A percentile compares a stretch with the other conserved stretches of the same genome.
phyloP scores from a whole-genome alignment of 306 rosid species.

The Ochetophila trinervis region DNA sequence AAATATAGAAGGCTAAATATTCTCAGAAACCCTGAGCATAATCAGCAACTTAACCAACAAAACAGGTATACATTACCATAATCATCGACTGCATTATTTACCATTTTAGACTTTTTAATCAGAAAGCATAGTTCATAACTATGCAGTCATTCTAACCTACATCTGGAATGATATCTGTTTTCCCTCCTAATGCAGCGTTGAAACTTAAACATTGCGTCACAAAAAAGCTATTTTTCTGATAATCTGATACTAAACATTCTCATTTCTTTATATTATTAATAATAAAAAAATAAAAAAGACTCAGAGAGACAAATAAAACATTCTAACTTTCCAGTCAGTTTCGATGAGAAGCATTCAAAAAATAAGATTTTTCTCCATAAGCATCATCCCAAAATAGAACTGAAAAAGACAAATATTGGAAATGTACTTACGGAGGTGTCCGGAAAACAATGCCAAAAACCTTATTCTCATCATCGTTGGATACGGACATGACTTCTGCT shows the following conservation, averaged over 20 bases:
- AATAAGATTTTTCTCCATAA: neutral
- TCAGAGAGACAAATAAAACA: neutral
- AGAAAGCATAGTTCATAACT: no score
- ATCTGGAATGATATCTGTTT: neutral
- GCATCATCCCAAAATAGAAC: neutral
- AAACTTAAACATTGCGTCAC: neutral
- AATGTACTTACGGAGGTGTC: slow-evolving; percentile 79
- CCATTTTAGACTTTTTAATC: no score
- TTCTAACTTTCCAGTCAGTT: neutral
- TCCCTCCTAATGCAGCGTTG: neutral
- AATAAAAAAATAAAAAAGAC: no score
- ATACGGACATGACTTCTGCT: slow-evolving; percentile 82
- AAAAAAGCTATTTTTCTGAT: neutral
- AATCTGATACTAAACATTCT: neutral
- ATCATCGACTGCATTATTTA: no score
- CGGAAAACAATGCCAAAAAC: slow-evolving; percentile 94
- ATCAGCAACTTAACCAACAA: no score
- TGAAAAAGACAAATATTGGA: neutral
- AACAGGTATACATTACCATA: no score
- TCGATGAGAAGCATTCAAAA: neutral
- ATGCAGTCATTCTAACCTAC: no score
- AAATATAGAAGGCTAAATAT: no score
- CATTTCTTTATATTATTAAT: neutral
- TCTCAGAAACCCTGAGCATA: no score
- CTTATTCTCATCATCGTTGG: slow-evolving; percentile 91